A percentile compares a stretch with the other conserved stretches of the same genome.
phyloP scores from a whole-genome alignment of 257 asterid species.

The Gentiana straminea region DNA sequence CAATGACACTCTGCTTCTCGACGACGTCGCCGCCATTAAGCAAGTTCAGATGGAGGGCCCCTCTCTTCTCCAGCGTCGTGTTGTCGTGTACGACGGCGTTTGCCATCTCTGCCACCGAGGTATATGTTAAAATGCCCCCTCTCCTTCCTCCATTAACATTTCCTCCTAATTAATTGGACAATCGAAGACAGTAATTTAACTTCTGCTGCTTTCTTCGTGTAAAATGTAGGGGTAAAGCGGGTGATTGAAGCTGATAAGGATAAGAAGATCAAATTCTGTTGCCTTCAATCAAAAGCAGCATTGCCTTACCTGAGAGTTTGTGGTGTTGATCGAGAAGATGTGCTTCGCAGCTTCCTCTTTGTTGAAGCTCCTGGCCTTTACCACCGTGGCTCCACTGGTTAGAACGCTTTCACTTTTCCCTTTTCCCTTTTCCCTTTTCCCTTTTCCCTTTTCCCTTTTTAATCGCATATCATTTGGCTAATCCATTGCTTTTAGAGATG shows the following conservation, averaged over 20 bases:
- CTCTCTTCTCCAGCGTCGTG: conserved; percentile 56
- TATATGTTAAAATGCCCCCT: conserved; percentile 3
- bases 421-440: neutral
- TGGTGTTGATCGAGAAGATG: conserved; percentile 61
- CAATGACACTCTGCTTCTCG: conserved; percentile 23
- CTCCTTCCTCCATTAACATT: no score
- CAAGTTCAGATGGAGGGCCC: conserved; percentile 23
- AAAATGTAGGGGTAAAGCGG: conserved; percentile 70
- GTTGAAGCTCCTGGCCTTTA: conserved; percentile 68
- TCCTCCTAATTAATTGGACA: no score
- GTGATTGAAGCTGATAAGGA: conserved; percentile 60
- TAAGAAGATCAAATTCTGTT: conserved; percentile 78
- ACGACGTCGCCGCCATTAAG: conserved; percentile 3
- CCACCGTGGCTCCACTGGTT: conserved; percentile 91
- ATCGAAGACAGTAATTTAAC: neutral
- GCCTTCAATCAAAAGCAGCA: conserved; percentile 86
- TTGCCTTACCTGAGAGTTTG: conserved; percentile 66
- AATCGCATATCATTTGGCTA: no score
- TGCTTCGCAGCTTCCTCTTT: conserved; percentile 71
- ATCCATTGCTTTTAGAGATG: no score
- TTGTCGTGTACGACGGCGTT: conserved; percentile 82
- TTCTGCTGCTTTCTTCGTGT: neutral
- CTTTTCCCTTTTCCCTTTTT: no score
- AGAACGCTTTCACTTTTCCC: conserved; percentile 2
- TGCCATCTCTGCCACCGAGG: conserved; percentile 85